Evolutionary conservation across 2,329 filamentous ascomycete species (phyloP), one percentile per base, ranked within the genome.

Genomic region (Nemania abortiva): DNA sequence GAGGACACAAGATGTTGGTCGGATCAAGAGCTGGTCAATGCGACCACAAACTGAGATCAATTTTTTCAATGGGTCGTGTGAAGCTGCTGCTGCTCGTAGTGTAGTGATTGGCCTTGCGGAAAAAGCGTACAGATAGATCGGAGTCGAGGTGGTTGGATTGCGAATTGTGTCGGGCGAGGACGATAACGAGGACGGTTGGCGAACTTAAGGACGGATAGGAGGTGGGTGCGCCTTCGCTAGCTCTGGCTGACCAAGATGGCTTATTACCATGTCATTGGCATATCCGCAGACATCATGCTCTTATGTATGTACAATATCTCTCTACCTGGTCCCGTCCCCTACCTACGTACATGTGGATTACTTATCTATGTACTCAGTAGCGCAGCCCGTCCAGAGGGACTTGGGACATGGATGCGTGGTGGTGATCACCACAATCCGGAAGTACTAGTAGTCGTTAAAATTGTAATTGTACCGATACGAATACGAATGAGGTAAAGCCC

Each of bases 401-500:
- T 39, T 42, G 3, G 54, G 22, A 27, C n/a, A 6, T 24, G 22
- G 34, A 13, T 27, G 22, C n/a, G 11, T 50, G 53, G n/a, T 11
- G 31, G 5, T 37, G 18, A 53, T 53, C 24, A 22, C 50, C 53
- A 47, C 24, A 63, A 31, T n/a, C 31, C 6, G 34, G 34, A 42
- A 31, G 52, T 20, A 13, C 39, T 49, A 31, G 27, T n/a, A 37
- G 34, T 37, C 7, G 7, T 37, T 22, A 42, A 59, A 59, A 63
- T 55, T 63, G 34, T 22, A 49, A 64, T 55, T 31, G 52, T 57
- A 52, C 45, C 27, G 42, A 64, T 64, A 64, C 61, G 61, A 64
- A 57, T 52, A 34, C 29, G 52, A 34, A 31, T 54, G n/a, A 20
- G 49, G 49, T 47, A 47, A 47, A 6, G 42, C 18, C 42, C 42